Evolutionary conservation across 2,329 filamentous ascomycete genomes (phyloP).

Genomic region (Drechslerella dactyloides): DNA sequence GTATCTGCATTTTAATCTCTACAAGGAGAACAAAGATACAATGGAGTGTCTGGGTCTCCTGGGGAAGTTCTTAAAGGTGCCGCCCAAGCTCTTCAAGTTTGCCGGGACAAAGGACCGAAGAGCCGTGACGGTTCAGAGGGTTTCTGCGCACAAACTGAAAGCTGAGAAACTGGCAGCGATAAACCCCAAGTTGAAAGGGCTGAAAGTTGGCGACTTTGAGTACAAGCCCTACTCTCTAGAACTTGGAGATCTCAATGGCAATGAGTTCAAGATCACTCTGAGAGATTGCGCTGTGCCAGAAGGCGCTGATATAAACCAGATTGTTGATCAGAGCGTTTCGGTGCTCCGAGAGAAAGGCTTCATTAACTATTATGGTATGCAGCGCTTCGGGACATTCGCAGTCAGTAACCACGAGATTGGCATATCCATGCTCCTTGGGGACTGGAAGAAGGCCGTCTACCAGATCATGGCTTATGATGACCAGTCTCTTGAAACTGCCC

Average conservation of each 20-base stretch:
- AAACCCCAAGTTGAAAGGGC: slow-evolving; percentile 63
- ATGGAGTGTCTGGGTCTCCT: slow-evolving; percentile 87
- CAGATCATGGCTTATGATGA: slow-evolving; percentile 76
- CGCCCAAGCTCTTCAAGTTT: slow-evolving; percentile 72
- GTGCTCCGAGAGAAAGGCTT: slow-evolving; percentile 78
- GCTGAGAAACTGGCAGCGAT: slow-evolving; percentile 70
- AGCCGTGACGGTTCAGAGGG: slow-evolving; percentile 82
- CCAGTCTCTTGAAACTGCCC: slow-evolving; percentile 67
- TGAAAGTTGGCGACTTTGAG: slow-evolving; percentile 77
- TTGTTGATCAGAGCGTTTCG: slow-evolving; percentile 68
- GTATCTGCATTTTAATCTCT: slow-evolving; percentile 87
- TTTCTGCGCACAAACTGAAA: slow-evolving; percentile 70
- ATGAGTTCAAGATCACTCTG: slow-evolving; percentile 90
- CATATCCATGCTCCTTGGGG: slow-evolving; percentile 78
- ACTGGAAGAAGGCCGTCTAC: slow-evolving; percentile 80
- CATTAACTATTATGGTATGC: slow-evolving; percentile 98
- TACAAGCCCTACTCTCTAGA: slow-evolving; percentile 75
- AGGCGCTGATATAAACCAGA: slow-evolving; percentile 57
- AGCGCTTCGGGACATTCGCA: slow-evolving; percentile 88
- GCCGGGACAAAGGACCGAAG: slow-evolving; percentile 91
- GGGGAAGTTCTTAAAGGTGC: slow-evolving; percentile 72
- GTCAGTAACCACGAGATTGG: slow-evolving; percentile 86
- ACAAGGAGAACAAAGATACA: slow-evolving; percentile 96
- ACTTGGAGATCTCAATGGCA: slow-evolving; percentile 83
- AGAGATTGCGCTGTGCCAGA: slow-evolving; percentile 74